Evolutionary conservation across 2,329 filamentous ascomycete species (phyloP), one percentile per base, ranked within the genome.

Genomic region (Geosmithia putterillii): DNA sequence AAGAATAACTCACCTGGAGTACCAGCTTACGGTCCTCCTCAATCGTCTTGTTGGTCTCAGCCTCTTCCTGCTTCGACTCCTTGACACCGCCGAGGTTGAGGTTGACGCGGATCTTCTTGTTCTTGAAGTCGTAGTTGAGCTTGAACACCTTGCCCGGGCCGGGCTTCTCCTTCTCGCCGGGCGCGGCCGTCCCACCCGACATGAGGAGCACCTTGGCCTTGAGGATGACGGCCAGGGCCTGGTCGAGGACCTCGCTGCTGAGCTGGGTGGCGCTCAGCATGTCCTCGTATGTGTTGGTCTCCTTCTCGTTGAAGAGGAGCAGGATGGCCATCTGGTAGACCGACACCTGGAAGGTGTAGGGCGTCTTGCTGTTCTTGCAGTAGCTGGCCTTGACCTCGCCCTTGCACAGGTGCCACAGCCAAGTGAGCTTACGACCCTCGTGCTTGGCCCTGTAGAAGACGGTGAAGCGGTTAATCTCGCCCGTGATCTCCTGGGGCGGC

Each of bases 11-110:
- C 75, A 95, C 90, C 81, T 98, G 92, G 59, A 96, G 84, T 46
- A 98, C 76, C 47, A 98, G 72, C 66, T 96, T 96, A 48, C 92
- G 79, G 62, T 98, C 92, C 65, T 98, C 92, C 68, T 98, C 92
- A 53, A 98, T 95, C 3, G 88, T 96, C 78, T 98, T 98, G 71
- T 96, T 94, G 7, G 92, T 98, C 59, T 98, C 92, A 48, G 87
- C 89, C 50, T 88, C 84, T 63, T 98, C 92, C 50, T 92, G 86
- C 73, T 95, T 96, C 58, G 90, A 83, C 66, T 98, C 94, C 28
- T 88, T 85, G 67, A 95, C 90, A 66, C 95, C 89, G 45, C 81
- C 83, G 44, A 96, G 82, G 63, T 98, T 98, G 43, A 98, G 71
- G 58, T 98, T 98, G 54, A 96, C 82, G 57, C 94, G 88, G 53